phyloP scores from a whole-genome alignment of 768 basidiomycete genomes.

The Astraeus odoratus region DNA sequence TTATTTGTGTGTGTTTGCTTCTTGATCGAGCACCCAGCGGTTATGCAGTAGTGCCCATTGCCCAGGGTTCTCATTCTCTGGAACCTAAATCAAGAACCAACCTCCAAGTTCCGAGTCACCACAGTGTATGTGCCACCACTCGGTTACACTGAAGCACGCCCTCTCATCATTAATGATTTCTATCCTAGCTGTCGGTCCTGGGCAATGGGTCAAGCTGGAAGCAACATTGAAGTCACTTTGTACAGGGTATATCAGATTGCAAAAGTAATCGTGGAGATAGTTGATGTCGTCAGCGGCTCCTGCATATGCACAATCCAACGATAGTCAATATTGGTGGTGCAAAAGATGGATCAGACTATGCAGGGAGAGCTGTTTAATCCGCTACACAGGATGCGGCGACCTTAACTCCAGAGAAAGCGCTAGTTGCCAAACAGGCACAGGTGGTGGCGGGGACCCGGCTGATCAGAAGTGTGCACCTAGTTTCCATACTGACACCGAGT shows the following conservation, averaged over 20 bases:
- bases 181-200: not conserved
- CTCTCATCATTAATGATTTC: not conserved
- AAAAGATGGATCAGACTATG: not conserved
- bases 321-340: not conserved
- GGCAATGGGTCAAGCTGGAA: not conserved
- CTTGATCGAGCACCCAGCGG: no score
- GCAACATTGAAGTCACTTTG: not conserved
- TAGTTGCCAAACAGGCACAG: not conserved
- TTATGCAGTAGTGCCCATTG: no score
- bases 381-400: slow-evolving; percentile 1
- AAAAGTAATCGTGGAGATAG: not conserved
- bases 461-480: slow-evolving; percentile 11
- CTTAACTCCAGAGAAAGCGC: not conserved
- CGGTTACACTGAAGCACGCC: no score
- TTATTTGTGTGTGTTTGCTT: no score
- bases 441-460: slow-evolving; percentile 3
- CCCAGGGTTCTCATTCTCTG: no score
- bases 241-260: not conserved
- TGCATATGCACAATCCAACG: slow-evolving; percentile 2
- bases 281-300: not conserved
- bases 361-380: not conserved
- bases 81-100: no score
- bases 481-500: slow-evolving; percentile 9
- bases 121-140: not conserved
- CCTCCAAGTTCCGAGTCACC: not conserved